Base-by-base conservation (phyloP, 805 yeast genomes). In the Metschnikowia cerradonensis region DNA sequence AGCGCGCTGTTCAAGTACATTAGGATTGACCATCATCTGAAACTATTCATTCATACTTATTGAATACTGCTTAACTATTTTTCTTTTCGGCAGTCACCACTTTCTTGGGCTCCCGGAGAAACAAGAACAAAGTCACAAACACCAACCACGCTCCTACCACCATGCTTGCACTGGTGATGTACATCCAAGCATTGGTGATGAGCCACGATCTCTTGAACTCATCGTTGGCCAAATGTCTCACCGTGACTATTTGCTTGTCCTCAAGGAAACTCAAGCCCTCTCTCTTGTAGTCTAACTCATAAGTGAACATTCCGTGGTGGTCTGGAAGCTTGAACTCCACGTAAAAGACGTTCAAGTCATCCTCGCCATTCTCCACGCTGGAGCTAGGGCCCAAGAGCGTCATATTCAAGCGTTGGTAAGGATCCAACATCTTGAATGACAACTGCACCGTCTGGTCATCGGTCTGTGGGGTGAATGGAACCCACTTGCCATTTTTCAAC, bases 271-370 rank as follows among this genome's bases (percentile, higher is more conserved):
- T 76, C 60, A 77, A 76, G 5, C 98, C 98, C 13, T 80, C 74
- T 64, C 96, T 83, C 66, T 80, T 80, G 73, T 91, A 91, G 60
- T 87, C 86, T 42, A 87, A 76, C 54, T 78, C 77, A 66, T 88
- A 90, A 2, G 97, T 88, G 72, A 90, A 94, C 80, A 94, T 87
- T 51, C 99, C 99, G 68, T 94, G 96, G 63, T 90, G 97, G 67
- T 92, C 97, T 20, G 99, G 99, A 36, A 90, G 70, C 43, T 77
- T 78, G 68, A 94, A 90, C 47, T 73, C 69, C 17, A 80, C 73
- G 19, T 69, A 70, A 61, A 81, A 84, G 17, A 72, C 65, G 44
- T 65, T 71, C 37, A 77, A 62, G 61, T 82, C 84, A n/a, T 77
- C 67, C 4, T 72, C 67, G 11, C 70, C 71, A 31, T 70, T 70